These are phyloP conservation scores for Aspergillus novofumigatus DNA, from an alignment of 2,329 filamentous ascomycete genomes.

Conservation along the genomic window DNA sequence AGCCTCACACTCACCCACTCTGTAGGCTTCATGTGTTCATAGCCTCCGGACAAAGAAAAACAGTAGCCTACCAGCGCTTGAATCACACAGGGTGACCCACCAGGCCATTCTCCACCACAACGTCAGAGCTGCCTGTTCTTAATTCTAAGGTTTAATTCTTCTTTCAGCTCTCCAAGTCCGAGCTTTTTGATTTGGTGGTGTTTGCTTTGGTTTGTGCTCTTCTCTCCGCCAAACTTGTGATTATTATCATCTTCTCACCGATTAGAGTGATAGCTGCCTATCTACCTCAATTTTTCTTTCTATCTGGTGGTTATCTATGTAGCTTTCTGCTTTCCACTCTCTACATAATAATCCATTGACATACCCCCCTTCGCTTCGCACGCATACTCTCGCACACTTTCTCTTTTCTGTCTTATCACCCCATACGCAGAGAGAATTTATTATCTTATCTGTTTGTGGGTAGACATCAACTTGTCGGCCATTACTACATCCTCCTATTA, in stretches of 20 bases:
- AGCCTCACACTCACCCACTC: not conserved
- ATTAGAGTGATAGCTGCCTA: not conserved
- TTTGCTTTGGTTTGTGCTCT: not conserved
- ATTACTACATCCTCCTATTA: not conserved
- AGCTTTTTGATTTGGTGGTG: not conserved
- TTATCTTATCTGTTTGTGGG: not conserved
- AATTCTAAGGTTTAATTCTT: not conserved
- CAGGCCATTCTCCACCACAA: conserved; percentile 13
- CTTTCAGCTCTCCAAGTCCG: not conserved
- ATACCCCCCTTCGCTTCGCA: not conserved
- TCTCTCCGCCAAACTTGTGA: not conserved
- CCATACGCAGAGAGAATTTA: not conserved
- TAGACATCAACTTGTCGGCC: not conserved
- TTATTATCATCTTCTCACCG: conserved; percentile 1
- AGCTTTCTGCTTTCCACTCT: not conserved
- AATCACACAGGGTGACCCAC: not conserved
- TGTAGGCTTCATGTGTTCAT: not conserved
- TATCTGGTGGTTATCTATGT: not conserved
- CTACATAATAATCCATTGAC: not conserved
- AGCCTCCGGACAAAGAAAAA: not conserved
- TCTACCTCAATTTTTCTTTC: not conserved
- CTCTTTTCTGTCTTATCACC: not conserved
- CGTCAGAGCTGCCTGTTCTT: conserved; percentile 13
- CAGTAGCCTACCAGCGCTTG: too few species aligned
- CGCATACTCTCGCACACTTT: not conserved